These are phyloP conservation scores for Phialophora expanda DNA, from an alignment of 2,329 filamentous ascomycete species.

Conservation along the genomic window DNA sequence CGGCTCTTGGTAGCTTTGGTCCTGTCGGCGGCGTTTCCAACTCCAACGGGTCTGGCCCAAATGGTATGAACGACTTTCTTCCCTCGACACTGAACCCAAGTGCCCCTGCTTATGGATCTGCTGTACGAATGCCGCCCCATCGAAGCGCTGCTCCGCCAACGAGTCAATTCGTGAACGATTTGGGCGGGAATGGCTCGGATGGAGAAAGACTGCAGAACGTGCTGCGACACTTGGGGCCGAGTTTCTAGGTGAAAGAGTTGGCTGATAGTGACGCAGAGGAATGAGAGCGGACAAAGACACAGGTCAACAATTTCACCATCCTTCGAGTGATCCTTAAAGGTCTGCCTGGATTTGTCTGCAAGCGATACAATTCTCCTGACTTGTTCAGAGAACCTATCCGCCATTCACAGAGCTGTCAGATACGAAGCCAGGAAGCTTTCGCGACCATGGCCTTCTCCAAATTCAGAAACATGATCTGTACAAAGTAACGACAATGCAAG, in stretches of 20 bases:
- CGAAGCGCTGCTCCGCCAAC: not conserved
- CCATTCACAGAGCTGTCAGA: not conserved
- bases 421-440: not conserved
- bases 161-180: not conserved
- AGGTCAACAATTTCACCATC: not conserved
- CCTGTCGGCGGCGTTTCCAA: not conserved
- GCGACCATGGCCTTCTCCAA: not conserved
- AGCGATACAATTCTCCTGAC: not conserved
- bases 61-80: not conserved
- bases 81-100: conserved; percentile 9
- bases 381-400: not conserved
- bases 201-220: conserved; percentile 24
- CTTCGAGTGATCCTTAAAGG: not conserved
- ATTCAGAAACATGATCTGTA: not conserved
- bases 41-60: not conserved
- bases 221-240: conserved; percentile 23
- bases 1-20: not conserved
- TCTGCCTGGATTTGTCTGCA: not conserved
- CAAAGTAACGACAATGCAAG: not conserved
- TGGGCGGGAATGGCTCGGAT: conserved; percentile 8
- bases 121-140: not conserved
- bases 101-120: conserved; percentile 11
- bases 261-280: not conserved
- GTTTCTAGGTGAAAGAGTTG: conserved; percentile 11
- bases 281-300: not conserved